These are phyloP conservation scores for Hypoxylon sp. DNA, from an alignment of 2,329 filamentous ascomycete genomes.

Conservation along the genomic window DNA sequence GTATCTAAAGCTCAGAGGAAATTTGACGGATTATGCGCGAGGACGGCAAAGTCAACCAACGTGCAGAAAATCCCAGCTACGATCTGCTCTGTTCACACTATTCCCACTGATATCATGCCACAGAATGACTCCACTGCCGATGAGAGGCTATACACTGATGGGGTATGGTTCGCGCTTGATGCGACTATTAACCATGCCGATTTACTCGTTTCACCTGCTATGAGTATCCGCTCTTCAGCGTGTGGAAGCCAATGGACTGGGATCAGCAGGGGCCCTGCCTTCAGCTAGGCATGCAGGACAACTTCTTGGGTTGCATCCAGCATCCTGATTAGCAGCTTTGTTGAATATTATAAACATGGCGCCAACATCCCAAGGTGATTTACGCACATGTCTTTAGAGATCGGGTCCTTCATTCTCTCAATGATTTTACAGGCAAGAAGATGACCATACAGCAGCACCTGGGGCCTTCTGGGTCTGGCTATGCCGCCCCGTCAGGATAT, in stretches of 20 bases:
- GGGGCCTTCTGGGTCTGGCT: not conserved
- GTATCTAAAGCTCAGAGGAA: not conserved
- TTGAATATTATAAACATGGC: conserved; percentile 1
- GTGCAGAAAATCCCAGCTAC: not conserved
- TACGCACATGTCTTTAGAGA: not conserved
- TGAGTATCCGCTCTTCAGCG: not conserved
- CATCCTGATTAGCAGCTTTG: not conserved
- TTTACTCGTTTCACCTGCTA: not conserved
- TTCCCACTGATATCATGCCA: conserved; percentile 3
- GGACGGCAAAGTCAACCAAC: not conserved
- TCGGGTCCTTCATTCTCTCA: not conserved
- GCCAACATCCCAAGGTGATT: conserved; percentile 1
- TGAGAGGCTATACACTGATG: not conserved
- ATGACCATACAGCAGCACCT: not conserved
- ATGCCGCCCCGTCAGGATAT: not conserved
- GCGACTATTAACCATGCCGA: not conserved
- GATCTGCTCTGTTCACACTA: not conserved
- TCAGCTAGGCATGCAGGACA: conserved; percentile 6
- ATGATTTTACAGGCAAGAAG: not conserved
- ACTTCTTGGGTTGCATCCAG: not conserved
- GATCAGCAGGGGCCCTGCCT: not conserved
- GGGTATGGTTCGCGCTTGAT: not conserved
- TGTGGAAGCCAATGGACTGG: not conserved
- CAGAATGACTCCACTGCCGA: not conserved
- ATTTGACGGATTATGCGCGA: not conserved